Evolutionary conservation across 1,139 yeast genomes (phyloP).

Genomic region (Wickerhamomyces sp.): DNA sequence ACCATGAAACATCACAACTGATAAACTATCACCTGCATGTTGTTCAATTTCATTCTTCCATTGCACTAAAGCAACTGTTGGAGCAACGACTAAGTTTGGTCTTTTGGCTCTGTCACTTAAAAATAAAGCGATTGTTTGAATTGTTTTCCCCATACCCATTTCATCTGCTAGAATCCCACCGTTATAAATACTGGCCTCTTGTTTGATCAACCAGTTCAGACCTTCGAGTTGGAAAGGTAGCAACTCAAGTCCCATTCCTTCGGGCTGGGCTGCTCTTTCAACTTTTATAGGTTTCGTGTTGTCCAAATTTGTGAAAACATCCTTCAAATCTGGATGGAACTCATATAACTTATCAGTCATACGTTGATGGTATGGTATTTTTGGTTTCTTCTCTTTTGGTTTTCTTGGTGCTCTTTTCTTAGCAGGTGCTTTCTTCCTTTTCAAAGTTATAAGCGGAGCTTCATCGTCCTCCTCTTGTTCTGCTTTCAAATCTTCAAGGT

Average conservation of each 20-base stretch:
- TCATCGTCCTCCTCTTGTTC: conserved; percentile 18
- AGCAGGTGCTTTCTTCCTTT: conserved; percentile 17
- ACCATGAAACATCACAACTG: conserved; percentile 78
- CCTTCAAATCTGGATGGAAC: conserved; percentile 71
- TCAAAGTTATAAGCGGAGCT: conserved; percentile 16
- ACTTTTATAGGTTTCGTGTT: conserved; percentile 44
- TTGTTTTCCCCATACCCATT: conserved; percentile 99
- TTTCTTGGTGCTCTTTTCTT: conserved; percentile 22
- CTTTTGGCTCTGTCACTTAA: conserved; percentile 59
- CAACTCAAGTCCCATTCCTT: conserved; percentile 64
- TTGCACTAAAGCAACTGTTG: conserved; percentile 96
- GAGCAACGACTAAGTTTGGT: conserved; percentile 90
- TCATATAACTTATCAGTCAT: conserved; percentile 62
- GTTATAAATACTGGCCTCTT: conserved; percentile 70
- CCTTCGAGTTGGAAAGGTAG: conserved; percentile 95
- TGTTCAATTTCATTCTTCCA: conserved; percentile 91
- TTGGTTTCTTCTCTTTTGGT: conserved; percentile 41
- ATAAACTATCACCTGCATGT: conserved; percentile 69
- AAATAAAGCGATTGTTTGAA: conserved; percentile 86
- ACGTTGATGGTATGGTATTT: conserved; percentile 62
- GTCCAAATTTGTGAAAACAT: conserved; percentile 64
- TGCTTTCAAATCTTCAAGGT: conserved; percentile 11
- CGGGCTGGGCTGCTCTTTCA: conserved; percentile 70
- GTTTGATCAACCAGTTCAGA: conserved; percentile 77
- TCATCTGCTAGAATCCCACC: conserved; percentile 99